phyloP scores from a whole-genome alignment of 495 filamentous ascomycete genomes.

The Daldinia loculata region DNA sequence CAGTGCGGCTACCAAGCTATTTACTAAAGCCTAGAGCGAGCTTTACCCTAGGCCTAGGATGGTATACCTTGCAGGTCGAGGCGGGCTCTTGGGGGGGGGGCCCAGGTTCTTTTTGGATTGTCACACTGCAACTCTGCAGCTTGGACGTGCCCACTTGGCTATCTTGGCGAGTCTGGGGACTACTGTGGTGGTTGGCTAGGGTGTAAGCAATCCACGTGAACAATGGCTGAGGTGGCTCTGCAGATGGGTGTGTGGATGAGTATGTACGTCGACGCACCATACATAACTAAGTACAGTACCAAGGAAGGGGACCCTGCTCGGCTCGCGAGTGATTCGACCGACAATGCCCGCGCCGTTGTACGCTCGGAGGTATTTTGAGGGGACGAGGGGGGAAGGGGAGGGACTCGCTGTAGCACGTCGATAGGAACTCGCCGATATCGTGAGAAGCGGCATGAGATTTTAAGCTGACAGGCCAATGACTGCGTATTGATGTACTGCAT shows the following conservation, averaged over 20 bases:
- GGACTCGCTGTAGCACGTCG: constrained; percentile 26
- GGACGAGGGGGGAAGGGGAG: not conserved
- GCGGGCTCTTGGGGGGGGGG: constrained; percentile 1
- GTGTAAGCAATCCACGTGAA: constrained; percentile 39
- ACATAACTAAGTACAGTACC: constrained; percentile 1
- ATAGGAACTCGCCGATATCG: constrained; percentile 32
- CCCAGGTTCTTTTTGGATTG: constrained; percentile 31
- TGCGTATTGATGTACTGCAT: constrained; percentile 12
- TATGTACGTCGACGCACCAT: constrained; percentile 20
- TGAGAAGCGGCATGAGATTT: constrained; percentile 21
- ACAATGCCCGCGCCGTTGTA: constrained; percentile 26
- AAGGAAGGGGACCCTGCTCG: constrained; percentile 23
- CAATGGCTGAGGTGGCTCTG: constrained; percentile 42
- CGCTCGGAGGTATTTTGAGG: constrained; percentile 14
- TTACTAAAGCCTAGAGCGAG: constrained; percentile 28
- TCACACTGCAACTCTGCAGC: constrained; percentile 42
- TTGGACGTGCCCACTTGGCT: constrained; percentile 37
- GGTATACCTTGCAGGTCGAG: constrained; percentile 38
- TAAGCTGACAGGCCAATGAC: constrained; percentile 17
- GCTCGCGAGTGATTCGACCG: constrained; percentile 28
- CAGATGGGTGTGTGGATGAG: constrained; percentile 35
- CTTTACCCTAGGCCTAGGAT: constrained; percentile 21
- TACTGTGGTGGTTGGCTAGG: constrained; percentile 25
- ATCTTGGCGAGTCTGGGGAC: constrained; percentile 44
- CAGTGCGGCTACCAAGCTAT: constrained; percentile 30